Evolutionary conservation across 495 filamentous ascomycete species (phyloP).

Genomic region (Chaetomium fimeti): DNA sequence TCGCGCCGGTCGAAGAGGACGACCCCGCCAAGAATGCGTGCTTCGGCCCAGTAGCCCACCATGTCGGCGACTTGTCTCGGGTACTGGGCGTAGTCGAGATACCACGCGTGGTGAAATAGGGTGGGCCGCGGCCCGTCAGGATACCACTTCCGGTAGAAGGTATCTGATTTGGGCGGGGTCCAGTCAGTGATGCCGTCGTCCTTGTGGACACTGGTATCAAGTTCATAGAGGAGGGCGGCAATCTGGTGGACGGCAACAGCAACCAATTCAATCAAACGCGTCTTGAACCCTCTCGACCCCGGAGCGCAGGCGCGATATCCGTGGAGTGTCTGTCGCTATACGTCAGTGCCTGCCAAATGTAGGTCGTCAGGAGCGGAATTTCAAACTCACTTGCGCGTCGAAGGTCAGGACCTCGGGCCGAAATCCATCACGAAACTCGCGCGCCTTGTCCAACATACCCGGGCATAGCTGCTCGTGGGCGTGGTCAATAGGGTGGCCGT

Average conservation of each 20-base stretch:
- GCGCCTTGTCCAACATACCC: conserved; percentile 23
- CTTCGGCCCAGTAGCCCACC: conserved; percentile 41
- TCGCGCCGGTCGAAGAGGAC: conserved; percentile 34
- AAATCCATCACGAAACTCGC: conserved; percentile 20
- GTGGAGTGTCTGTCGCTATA: conserved; percentile 5
- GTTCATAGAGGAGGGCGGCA: conserved; percentile 28
- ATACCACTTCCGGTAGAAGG: conserved; percentile 3
- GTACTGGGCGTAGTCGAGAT: conserved; percentile 31
- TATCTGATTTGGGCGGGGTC: conserved; percentile 9
- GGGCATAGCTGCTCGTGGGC: conserved; percentile 28
- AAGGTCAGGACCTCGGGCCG: conserved; percentile 19
- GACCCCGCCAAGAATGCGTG: conserved; percentile 37
- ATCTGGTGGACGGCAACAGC: conserved; percentile 36
- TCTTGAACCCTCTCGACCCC: conserved; percentile 27
- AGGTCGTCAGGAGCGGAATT: too few relatives aligned
- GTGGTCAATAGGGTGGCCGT: conserved; percentile 21
- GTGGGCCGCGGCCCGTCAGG: conserved; percentile 20
- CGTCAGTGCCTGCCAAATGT: conserved; percentile 1
- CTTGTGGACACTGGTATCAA: conserved; percentile 18
- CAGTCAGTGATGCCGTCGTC: conserved; percentile 18
- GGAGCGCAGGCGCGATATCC: conserved; percentile 26
- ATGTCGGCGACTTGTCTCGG: conserved; percentile 34
- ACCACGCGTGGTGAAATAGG: conserved; percentile 31
- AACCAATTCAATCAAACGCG: conserved; percentile 33
- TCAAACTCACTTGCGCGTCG: conserved; percentile 8